These are phyloP conservation scores for Cinnamomum chago DNA, from an alignment of 164 flowering plant genomes.

Conservation along the genomic window DNA sequence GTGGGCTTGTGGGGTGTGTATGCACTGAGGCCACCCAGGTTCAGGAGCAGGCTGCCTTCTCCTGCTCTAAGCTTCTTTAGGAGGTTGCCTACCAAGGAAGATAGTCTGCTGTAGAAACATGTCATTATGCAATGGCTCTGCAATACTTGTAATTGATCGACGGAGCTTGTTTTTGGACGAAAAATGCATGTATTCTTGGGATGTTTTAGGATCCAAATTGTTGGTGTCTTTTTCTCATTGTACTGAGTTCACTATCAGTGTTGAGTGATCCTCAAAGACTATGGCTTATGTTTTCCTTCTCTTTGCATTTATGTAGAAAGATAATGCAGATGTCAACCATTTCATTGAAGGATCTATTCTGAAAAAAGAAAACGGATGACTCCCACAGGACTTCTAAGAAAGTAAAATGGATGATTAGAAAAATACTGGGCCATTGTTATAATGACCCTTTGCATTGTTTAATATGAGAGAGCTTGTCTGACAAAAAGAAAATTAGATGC, in stretches of 20 bases:
- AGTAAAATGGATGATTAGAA: no score
- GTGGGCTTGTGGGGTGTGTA: constrained; percentile 14
- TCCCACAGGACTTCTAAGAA: no score
- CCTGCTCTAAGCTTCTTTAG: constrained; percentile 26
- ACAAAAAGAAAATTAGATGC: no score
- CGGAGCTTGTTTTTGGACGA: not conserved
- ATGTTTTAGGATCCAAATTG: not conserved
- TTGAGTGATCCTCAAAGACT: not conserved
- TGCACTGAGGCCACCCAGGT: constrained; percentile 24
- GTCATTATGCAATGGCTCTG: not conserved
- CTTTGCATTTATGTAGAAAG: no score
- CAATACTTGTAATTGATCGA: not conserved
- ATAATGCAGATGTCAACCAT: no score
- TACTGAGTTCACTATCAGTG: not conserved
- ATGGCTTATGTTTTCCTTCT: no score
- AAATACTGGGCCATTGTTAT: no score
- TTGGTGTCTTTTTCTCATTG: not conserved
- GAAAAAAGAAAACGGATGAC: no score
- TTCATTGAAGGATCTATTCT: no score
- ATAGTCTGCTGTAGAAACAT: constrained; percentile 18
- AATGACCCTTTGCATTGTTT: no score
- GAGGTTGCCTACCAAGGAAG: constrained; percentile 25
- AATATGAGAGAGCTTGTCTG: no score
- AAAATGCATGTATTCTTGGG: not conserved
- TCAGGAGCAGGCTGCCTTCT: constrained; percentile 27